Evolutionary conservation across 495 filamentous ascomycete species (phyloP).

Genomic region (Zalerion maritima): DNA sequence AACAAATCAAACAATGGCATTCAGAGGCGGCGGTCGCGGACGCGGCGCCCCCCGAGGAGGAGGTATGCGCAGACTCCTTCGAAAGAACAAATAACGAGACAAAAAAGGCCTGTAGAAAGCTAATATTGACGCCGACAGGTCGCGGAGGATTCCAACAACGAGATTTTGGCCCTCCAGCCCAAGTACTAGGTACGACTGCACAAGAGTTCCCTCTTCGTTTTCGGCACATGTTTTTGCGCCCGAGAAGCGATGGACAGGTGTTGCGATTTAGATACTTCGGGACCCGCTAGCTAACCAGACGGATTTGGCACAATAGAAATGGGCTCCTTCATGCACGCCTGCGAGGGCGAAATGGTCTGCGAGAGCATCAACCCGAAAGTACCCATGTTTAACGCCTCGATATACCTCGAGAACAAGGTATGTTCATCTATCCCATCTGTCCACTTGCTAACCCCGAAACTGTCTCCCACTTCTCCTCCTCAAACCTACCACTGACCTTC

Average conservation of each 20-base stretch:
- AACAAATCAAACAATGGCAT: too few relatives aligned
- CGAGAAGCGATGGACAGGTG: too few relatives aligned
- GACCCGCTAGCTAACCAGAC: too few relatives aligned
- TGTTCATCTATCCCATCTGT: constrained; percentile 1
- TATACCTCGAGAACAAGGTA: constrained; percentile 97
- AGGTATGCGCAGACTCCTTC: constrained; percentile 12
- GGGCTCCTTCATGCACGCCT: constrained; percentile 83
- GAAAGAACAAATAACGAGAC: constrained; percentile 1
- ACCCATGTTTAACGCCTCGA: constrained; percentile 96
- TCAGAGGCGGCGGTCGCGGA: constrained; percentile 12
- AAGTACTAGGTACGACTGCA: constrained; percentile 30
- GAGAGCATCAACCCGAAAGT: constrained; percentile 86
- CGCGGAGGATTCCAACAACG: constrained; percentile 38
- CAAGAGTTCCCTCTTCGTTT: too few relatives aligned
- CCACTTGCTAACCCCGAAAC: not conserved
- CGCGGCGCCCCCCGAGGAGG: constrained; percentile 10
- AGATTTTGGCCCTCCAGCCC: constrained; percentile 38
- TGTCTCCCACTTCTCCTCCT: constrained; percentile 32
- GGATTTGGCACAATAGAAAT: constrained; percentile 42
- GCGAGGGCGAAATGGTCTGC: constrained; percentile 95
- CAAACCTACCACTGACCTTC: constrained; percentile 48
- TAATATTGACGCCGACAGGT: constrained; percentile 14
- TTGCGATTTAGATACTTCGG: too few relatives aligned
- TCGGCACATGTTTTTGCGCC: too few relatives aligned
- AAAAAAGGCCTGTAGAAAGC: not conserved